Conservation (phyloP, 805 yeast species). For the Candida dendrica region DNA sequence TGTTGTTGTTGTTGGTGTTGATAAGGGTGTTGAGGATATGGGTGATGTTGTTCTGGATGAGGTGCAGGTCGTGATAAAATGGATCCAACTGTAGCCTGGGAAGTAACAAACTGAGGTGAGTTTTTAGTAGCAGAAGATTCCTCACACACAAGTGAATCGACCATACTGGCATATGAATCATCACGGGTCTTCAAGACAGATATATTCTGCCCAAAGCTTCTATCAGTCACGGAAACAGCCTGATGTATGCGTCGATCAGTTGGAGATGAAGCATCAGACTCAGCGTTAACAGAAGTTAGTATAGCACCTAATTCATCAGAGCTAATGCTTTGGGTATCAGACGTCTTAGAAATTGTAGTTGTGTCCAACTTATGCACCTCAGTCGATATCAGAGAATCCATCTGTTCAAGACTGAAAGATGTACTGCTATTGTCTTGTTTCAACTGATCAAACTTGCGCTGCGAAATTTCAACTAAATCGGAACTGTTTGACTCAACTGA, state of each 20-base stretch:
- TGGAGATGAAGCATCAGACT: background rate
- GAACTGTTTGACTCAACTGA: background rate
- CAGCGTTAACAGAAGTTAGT: too few species aligned
- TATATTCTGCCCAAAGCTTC: background rate
- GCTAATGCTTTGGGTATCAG: background rate
- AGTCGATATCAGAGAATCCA: background rate
- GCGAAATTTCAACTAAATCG: constrained; percentile 3
- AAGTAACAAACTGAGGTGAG: background rate
- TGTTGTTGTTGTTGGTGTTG: background rate
- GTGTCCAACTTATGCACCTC: background rate
- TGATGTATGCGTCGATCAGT: background rate
- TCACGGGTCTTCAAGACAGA: background rate
- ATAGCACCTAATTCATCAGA: background rate
- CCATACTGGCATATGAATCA: constrained; percentile 18
- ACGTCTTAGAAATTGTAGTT: background rate
- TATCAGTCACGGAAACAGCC: background rate
- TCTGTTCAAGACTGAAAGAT: background rate
- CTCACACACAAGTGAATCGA: constrained; percentile 24
- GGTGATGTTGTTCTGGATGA: background rate
- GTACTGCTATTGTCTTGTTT: too few species aligned
- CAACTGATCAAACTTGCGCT: background rate
- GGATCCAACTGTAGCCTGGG: background rate
- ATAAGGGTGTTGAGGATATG: too few species aligned
- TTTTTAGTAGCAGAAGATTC: background rate
- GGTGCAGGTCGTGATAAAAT: too few species aligned